Base-by-base conservation (phyloP, 1,284 basidiomycete genomes). In the Pseudozyma hubeiensis region DNA sequence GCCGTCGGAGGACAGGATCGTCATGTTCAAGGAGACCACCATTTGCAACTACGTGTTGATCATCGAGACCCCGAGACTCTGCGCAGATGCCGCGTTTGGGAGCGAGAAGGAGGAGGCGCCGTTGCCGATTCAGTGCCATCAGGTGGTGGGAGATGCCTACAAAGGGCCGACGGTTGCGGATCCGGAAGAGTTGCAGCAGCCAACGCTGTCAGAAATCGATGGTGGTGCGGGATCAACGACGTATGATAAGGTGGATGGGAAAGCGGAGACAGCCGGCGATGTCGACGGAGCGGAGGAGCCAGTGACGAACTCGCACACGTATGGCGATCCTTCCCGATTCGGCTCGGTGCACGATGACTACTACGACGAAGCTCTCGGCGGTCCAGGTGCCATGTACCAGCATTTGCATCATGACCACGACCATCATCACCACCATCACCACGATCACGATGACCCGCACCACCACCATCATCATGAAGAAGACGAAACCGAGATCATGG, bases 1-100 rank as follows among this genome's bases (percentile, higher is more conserved):
- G 40, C 59, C 62, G 9, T 52, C 60, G 37, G 66, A 65, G 11
- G 77, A 77, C 33, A 60, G 78, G 6, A 82, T 82, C 47, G 59
- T 73, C 39, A 64, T 78, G 49, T 64, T 82, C 53, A 81, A 81
- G 58, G 80, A 82, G 63, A 79, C 77, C 17, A 82, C 79, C 13
- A 81, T 74, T 30, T 82, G 80, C 67, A 79, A 76, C 55, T 82
- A 82, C 48, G 70, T 78, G 5, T n/a, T 78, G 16, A 54, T 77
- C 45, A 70, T 78, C 46, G 69, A 78, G 53, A 78, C 77, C 5
- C 63, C 74, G 0, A 47, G 68, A 9, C 55, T 75, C 8, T 78
- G 77, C 35, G 61, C 43, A 1, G 75, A 76, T 31, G 53, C 70
- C 3, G 68, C 70, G 6, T 74, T 78, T 46, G 59, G 56, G 5